Evolutionary conservation across 2,329 filamentous ascomycete species (phyloP).

Genomic region (Tolypocladium capitatum): DNA sequence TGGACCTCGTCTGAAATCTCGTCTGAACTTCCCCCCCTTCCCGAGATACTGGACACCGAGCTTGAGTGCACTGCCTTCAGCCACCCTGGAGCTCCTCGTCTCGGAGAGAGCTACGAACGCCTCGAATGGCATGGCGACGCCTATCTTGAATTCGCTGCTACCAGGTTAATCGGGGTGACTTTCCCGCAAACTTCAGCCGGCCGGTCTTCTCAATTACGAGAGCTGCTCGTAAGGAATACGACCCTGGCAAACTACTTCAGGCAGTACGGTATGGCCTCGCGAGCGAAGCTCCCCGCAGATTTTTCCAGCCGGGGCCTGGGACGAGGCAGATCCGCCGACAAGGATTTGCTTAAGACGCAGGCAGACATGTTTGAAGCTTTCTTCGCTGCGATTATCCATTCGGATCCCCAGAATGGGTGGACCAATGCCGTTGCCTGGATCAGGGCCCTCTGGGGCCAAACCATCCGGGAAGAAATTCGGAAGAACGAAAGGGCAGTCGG

Average conservation of each 20-base stretch:
- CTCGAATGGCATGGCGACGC: conserved; percentile 86
- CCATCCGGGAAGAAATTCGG: conserved; percentile 41
- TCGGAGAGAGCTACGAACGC: conserved; percentile 50
- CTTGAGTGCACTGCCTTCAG: conserved; percentile 54
- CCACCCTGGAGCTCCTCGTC: conserved; percentile 37
- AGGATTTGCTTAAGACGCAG: conserved; percentile 55
- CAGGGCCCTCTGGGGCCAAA: conserved; percentile 57
- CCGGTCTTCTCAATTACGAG: conserved; percentile 61
- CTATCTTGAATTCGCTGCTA: conserved; percentile 66
- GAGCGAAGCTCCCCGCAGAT: conserved; percentile 41
- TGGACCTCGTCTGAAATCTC: conserved; percentile 40
- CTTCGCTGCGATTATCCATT: conserved; percentile 63
- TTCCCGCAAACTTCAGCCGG: conserved; percentile 55
- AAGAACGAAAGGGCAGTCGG: conserved; percentile 8
- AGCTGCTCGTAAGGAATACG: conserved; percentile 67
- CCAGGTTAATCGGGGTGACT: conserved; percentile 59
- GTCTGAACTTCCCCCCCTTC: conserved; percentile 40
- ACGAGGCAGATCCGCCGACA: conserved; percentile 24
- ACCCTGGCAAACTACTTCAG: conserved; percentile 58
- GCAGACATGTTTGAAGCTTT: conserved; percentile 90
- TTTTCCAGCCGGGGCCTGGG: conserved; percentile 16
- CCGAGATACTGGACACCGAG: conserved; percentile 42
- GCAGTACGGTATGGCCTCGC: conserved; percentile 56
- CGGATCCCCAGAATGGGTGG: conserved; percentile 51
- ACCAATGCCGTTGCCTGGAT: conserved; percentile 55